Evolutionary conservation across 768 basidiomycete genomes (phyloP).

Genomic region (Rossbeevera mucosa): DNA sequence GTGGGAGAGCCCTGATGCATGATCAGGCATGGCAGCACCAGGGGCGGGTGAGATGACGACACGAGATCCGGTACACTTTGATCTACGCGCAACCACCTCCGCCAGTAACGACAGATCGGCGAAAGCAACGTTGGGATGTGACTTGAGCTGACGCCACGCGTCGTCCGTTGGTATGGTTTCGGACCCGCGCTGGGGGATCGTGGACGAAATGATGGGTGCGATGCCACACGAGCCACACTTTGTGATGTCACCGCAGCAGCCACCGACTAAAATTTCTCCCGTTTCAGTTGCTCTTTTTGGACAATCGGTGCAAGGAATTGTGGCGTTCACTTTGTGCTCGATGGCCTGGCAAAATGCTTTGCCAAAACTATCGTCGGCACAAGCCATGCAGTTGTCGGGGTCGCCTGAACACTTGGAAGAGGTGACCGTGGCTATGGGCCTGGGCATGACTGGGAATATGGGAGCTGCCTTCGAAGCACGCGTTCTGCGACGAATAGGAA

Average conservation of each 20-base stretch:
- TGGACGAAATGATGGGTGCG: slow-evolving; percentile 26
- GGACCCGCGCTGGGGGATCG: slow-evolving; percentile 16
- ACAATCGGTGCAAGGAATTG: slow-evolving; percentile 51
- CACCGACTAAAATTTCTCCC: slow-evolving; percentile 25
- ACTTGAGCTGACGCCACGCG: slow-evolving; percentile 81
- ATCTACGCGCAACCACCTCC: slow-evolving; percentile 81
- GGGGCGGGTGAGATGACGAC: slow-evolving; percentile 55
- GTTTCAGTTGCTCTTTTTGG: slow-evolving; percentile 36
- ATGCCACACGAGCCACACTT: slow-evolving; percentile 31
- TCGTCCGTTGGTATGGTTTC: slow-evolving; percentile 75
- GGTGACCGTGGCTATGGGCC: slow-evolving; percentile 28
- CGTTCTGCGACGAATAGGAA: slow-evolving; percentile 67
- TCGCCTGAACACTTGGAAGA: slow-evolving; percentile 70
- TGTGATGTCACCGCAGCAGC: slow-evolving; percentile 37
- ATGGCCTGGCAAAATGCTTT: slow-evolving; percentile 84
- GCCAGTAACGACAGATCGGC: slow-evolving; percentile 80
- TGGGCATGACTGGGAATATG: slow-evolving; percentile 50
- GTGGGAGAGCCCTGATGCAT: slow-evolving; percentile 4
- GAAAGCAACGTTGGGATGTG: slow-evolving; percentile 84
- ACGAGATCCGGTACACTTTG: slow-evolving; percentile 69
- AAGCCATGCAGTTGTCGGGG: slow-evolving; percentile 80
- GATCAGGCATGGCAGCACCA: slow-evolving; percentile 47
- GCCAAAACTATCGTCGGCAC: slow-evolving; percentile 81
- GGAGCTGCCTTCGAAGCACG: slow-evolving; percentile 37
- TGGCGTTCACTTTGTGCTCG: slow-evolving; percentile 52